These are phyloP conservation scores for Suillus variegatus DNA, from an alignment of 768 basidiomycete genomes.

Conservation along the genomic window DNA sequence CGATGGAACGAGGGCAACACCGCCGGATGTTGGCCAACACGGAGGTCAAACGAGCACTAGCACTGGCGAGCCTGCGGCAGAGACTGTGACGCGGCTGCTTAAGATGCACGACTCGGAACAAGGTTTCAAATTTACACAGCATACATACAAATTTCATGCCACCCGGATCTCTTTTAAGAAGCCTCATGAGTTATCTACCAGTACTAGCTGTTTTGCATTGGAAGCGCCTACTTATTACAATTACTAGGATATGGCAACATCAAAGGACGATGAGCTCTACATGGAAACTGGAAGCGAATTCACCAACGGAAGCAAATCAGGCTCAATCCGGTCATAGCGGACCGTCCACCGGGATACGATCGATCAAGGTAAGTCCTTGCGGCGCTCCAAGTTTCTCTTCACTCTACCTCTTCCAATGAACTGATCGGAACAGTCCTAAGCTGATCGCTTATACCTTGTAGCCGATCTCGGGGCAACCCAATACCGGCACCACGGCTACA, in stretches of 20 bases:
- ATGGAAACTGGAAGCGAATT: neutral
- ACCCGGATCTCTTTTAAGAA: neutral
- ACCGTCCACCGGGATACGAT: too few species aligned
- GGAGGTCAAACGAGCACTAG: slow-evolving; percentile 1
- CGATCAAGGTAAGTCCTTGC: too few species aligned
- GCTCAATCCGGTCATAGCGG: neutral
- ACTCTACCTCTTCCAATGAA: too few species aligned
- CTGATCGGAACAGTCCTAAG: too few species aligned
- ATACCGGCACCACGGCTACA: too few species aligned
- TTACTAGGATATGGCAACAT: slow-evolving; percentile 1
- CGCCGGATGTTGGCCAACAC: neutral
- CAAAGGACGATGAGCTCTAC: neutral
- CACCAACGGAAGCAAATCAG: neutral
- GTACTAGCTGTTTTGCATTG: neutral
- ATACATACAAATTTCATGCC: neutral
- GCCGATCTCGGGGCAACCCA: too few species aligned
- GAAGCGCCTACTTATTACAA: neutral
- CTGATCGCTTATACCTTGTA: too few species aligned
- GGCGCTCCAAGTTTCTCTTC: too few species aligned
- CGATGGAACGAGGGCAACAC: neutral
- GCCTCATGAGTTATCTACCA: neutral
- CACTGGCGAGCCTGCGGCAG: slow-evolving; percentile 1
- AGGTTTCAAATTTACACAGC: neutral
- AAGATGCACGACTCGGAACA: neutral
- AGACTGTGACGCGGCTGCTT: neutral